phyloP scores from a whole-genome alignment of 371 early-diverging fungal genomes.

The Mucor piriformis region DNA sequence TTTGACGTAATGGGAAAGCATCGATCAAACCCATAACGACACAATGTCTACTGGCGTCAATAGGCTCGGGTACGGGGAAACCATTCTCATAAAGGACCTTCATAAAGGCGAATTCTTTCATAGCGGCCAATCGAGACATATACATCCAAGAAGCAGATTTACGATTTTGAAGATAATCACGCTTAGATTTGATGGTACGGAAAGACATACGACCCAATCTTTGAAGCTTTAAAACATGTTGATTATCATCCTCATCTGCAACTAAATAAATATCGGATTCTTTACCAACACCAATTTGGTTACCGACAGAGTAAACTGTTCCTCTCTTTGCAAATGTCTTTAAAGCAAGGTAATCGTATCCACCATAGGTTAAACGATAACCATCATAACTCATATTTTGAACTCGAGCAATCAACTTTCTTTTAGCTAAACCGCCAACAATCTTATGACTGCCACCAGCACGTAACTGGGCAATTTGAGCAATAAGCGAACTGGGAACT shows the following conservation, averaged over 20 bases:
- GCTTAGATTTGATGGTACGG: slow-evolving; percentile 96
- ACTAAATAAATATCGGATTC: slow-evolving; percentile 98
- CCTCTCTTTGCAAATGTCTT: slow-evolving; percentile 91
- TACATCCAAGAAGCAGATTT: slow-evolving; percentile 97
- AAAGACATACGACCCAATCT: slow-evolving; percentile 97
- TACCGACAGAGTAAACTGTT: slow-evolving; percentile 92
- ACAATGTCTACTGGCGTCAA: slow-evolving; percentile 96
- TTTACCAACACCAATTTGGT: slow-evolving; percentile 99
- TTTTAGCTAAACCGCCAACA: slow-evolving; percentile 83
- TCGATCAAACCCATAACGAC: slow-evolving; percentile 98
- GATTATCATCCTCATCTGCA: slow-evolving; percentile 87
- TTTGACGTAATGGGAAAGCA: slow-evolving; percentile 93
- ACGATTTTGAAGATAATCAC: slow-evolving; percentile 94
- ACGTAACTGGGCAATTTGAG: slow-evolving; percentile 85
- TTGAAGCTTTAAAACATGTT: slow-evolving; percentile 91
- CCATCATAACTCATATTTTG: slow-evolving; percentile 93
- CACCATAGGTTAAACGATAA: slow-evolving; percentile 98
- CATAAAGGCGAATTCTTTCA: slow-evolving; percentile 98
- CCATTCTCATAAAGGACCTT: slow-evolving; percentile 88
- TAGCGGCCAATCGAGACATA: slow-evolving; percentile 95
- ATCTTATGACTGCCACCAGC: slow-evolving; percentile 86
- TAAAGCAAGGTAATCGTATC: slow-evolving; percentile 99
- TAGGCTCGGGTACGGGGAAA: slow-evolving; percentile 95
- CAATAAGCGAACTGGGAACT: slow-evolving; percentile 89
- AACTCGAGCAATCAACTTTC: slow-evolving; percentile 87